Base-by-base conservation (phyloP, 2,329 filamentous ascomycete genomes). In the Rutstroemia sydowiana region DNA sequence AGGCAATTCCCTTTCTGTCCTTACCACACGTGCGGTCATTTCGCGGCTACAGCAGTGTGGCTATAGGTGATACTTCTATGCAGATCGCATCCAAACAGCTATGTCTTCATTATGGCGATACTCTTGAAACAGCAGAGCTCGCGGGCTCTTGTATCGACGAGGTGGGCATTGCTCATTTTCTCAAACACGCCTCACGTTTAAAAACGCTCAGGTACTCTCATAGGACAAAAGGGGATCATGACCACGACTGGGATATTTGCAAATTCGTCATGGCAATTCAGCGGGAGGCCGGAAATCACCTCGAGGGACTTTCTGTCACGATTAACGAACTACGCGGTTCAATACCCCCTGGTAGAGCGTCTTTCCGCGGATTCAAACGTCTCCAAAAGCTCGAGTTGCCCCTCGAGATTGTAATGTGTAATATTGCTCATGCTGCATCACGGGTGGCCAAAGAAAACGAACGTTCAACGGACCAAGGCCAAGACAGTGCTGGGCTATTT, bases 341-440 rank as follows among this genome's bases (percentile, higher is more conserved):
- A 10, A 48, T 52, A 14, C 10, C 37, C 14, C 41, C 41, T 30
- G 45, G 55, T 11, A 42, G 52, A 14, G 42, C 43, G 30, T 50
- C 45, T 8, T 42, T 56, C 42, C 52, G 40, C 45, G 48, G 42
- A 23, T 56, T 54, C 21, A 36, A 48, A 31, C 20, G 36, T n/a
- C 52, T 52, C 16, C 10, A 43, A 42, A 56, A 30, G 46, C 55
- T 53, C 45, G 40, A 52, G 28, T 28, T 56, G 16, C 49, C 55
- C 44, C 48, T 56, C 9, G 45, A 56, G 39, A 26, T 52, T 48
- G 48, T 47, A 16, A 53, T 54, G 36, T 52, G 52, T 50, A 56
- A 51, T 37, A 42, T 52, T 7, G 16, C 32, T 47, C 36, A 23
- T 37, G 40, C 44, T 20, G 18, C 45, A 21, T 9, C 23, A 26